A percentile compares a stretch with the other conserved stretches of the same genome.
These are phyloP conservation scores for Hyphopichia fennica DNA, from an alignment of 1,139 yeast species.

Conservation along the genomic window DNA sequence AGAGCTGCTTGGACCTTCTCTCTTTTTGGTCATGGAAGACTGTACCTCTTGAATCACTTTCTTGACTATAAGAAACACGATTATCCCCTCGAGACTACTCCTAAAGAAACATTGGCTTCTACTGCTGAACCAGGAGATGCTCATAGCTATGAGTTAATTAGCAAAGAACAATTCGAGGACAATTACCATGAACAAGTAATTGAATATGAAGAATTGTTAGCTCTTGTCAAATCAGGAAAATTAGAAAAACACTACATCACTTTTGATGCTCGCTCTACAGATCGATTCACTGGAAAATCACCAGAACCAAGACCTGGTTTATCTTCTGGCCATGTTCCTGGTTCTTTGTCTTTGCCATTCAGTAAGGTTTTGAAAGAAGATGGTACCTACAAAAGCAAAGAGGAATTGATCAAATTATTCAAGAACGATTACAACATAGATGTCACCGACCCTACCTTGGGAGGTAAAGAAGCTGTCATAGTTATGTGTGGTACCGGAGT, in stretches of 20 bases:
- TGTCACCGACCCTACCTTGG: constrained; percentile 21
- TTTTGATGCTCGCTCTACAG: constrained; percentile 80
- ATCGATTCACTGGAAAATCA: constrained; percentile 71
- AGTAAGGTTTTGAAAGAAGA: constrained; percentile 52
- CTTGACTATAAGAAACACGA: constrained; percentile 42
- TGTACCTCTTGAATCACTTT: constrained; percentile 70
- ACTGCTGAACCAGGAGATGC: constrained; percentile 9
- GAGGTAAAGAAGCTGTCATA: constrained; percentile 57
- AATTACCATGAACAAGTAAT: constrained; percentile 53
- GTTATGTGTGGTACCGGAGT: constrained; percentile 97
- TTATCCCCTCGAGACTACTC: constrained; percentile 24
- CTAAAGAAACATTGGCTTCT: constrained; percentile 14
- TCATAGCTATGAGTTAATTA: constrained; percentile 18
- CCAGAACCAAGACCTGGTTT: constrained; percentile 91
- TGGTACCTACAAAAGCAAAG: constrained; percentile 50
- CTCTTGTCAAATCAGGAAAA: constrained; percentile 50
- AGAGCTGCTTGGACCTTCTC: constrained; percentile 89
- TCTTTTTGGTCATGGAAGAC: constrained; percentile 70
- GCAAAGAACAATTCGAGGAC: constrained; percentile 21
- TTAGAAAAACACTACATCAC: constrained; percentile 51
- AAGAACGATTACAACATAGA: constrained; percentile 36
- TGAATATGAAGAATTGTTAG: constrained; percentile 60
- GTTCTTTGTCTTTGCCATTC: constrained; percentile 78
- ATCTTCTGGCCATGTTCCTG: constrained; percentile 86
- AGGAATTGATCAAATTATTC: constrained; percentile 48